Evolutionary conservation across 2,329 filamentous ascomycete genomes (phyloP).

Genomic region (Didymella glomerata): DNA sequence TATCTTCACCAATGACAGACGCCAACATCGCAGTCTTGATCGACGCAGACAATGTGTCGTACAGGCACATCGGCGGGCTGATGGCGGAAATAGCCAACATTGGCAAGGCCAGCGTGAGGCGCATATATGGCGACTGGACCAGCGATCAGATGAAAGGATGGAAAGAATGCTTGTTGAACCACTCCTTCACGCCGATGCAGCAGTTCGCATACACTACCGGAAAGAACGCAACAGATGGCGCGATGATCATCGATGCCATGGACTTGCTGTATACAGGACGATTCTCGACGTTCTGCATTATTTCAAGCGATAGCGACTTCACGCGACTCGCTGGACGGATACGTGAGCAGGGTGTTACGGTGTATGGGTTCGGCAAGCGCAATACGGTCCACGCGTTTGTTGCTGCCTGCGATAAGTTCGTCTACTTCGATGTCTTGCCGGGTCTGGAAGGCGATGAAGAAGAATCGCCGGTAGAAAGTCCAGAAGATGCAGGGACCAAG

Average conservation of each 20-base stretch:
- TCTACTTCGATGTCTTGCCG: constrained; percentile 29
- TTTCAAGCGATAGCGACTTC: constrained; percentile 51
- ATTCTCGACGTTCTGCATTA: constrained; percentile 47
- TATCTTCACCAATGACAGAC: neutral
- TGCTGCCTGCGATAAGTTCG: constrained; percentile 42
- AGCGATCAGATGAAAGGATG: constrained; percentile 30
- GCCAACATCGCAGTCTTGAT: constrained; percentile 32
- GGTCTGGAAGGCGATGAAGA: neutral
- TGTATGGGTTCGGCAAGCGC: constrained; percentile 48
- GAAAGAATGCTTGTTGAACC: constrained; percentile 29
- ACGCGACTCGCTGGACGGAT: constrained; percentile 47
- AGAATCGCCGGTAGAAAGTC: neutral
- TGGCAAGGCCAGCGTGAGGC: constrained; percentile 41
- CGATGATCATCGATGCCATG: constrained; percentile 51
- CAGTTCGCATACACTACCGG: constrained; percentile 43
- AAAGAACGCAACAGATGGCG: constrained; percentile 46
- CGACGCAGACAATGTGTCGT: constrained; percentile 40
- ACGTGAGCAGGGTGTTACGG: constrained; percentile 46
- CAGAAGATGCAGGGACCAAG: neutral
- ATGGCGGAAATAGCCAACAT: constrained; percentile 46
- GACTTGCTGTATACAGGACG: constrained; percentile 46
- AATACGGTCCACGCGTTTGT: constrained; percentile 40
- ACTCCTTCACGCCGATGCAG: constrained; percentile 40
- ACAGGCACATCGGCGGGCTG: constrained; percentile 35
- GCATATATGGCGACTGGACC: constrained; percentile 46